Conservation (phyloP, 2,329 filamentous ascomycete genomes). For the Lasiodiplodia sp. region DNA sequence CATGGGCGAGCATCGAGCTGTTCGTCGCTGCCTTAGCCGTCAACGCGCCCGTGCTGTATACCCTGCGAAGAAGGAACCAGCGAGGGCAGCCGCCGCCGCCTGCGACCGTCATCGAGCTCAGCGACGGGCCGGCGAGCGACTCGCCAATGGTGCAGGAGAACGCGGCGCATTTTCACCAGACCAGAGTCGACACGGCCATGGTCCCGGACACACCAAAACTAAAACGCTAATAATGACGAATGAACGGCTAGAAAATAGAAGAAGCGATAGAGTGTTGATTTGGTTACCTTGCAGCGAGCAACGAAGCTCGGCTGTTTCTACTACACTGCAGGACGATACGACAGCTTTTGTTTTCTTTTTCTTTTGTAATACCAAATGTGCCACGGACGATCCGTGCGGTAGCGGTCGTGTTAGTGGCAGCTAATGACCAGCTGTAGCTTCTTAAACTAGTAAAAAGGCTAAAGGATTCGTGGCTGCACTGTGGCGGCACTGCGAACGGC, state of each 20-base stretch:
- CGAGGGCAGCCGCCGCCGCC: background rate
- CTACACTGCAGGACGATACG: background rate
- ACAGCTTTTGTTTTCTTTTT: background rate
- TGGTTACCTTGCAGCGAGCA: background rate
- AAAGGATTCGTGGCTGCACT: background rate
- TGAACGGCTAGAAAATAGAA: background rate
- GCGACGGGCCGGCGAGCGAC: slow-evolving; percentile 10
- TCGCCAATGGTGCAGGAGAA: slow-evolving; percentile 8
- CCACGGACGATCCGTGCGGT: background rate
- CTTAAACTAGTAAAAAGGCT: background rate
- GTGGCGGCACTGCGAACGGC: background rate
- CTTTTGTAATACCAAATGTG: background rate
- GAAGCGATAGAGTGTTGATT: background rate
- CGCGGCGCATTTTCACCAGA: background rate
- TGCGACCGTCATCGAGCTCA: slow-evolving; percentile 4
- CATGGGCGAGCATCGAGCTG: slow-evolving; percentile 21
- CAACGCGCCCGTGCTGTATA: slow-evolving; percentile 14
- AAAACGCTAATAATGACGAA: slow-evolving; percentile 1
- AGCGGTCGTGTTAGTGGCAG: background rate
- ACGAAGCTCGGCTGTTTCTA: background rate
- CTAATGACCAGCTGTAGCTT: background rate
- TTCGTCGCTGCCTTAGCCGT: slow-evolving; percentile 12
- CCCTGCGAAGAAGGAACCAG: background rate
- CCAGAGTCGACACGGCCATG: background rate
- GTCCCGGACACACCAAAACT: background rate